Evolutionary conservation across 1,139 yeast species (phyloP), one percentile per base, ranked within the genome.

Genomic region (Kodamaea fungicola): DNA sequence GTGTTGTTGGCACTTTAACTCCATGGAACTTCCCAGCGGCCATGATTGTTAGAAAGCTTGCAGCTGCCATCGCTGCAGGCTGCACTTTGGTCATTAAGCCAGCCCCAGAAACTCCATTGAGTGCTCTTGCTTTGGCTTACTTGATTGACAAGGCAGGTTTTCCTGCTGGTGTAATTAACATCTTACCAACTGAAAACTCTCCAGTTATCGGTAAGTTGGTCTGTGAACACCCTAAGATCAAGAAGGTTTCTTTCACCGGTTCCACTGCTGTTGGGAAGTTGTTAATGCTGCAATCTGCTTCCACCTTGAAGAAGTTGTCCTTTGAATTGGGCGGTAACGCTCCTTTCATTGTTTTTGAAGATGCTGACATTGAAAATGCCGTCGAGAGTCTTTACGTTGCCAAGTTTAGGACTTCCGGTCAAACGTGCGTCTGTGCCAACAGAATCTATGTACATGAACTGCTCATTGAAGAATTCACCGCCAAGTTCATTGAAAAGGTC

Each of bases 11-110:
- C 22, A 78, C 90, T 42, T 71, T 90, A 50, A 87, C 96, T 4
- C 97, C 97, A 12, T 90, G 97, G 97, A 90, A 90, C 61, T 90
- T 90, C 66, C 97, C 97, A 12, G 71, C 83, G 37, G 95, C 96
- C 5, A 90, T 90, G 97, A 86, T 90, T 44, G 79, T 96, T 2
- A 74, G 97, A 50, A 90, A 90, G 60, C 74, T 85, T 35, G 96
- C 88, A 22, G 96, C 97, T 22, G 96, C 96, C 1, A 54, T 88
- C 13, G 96, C 97, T 12, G 90, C 94, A 7, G 97, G 97, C 2
- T 90, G 97, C 62, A 83, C 97, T 1, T 71, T 87, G 3, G 90
- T 90, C 8, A 71, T 90, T 42, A 90, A 89, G 62, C 97, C 97
- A 3, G 97, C 95, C 28, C 68, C 81, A 4, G 95, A 86, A 55